Conservation (phyloP, 768 basidiomycete genomes). For the Hydnomerulius pinastri region DNA sequence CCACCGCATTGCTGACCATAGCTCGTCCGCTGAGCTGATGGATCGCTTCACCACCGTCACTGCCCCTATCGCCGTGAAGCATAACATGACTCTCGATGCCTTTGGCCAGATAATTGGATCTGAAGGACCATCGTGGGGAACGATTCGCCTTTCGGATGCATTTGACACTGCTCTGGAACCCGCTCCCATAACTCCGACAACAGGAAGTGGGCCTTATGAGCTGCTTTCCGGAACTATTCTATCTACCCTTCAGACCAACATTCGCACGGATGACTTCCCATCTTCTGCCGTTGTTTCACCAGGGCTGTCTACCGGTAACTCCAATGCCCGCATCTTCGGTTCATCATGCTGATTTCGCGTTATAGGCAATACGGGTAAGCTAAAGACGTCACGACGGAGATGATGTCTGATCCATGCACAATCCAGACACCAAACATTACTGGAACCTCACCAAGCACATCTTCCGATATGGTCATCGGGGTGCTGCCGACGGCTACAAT, state of each 20-base stretch:
- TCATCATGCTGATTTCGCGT: conserved; percentile 4
- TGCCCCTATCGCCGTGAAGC: conserved; percentile 24
- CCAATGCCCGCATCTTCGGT: not conserved
- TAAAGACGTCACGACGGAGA: conserved; percentile 17
- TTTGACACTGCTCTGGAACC: conserved; percentile 38
- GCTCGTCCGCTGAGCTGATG: conserved; percentile 15
- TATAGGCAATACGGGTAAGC: conserved; percentile 26
- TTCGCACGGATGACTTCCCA: conserved; percentile 24
- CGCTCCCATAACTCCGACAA: conserved; percentile 44
- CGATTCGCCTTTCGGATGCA: conserved; percentile 38
- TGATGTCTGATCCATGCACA: conserved; percentile 19
- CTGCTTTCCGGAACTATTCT: conserved; percentile 47
- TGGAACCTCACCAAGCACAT: conserved; percentile 49
- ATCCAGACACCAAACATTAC: conserved; percentile 44
- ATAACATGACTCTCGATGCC: conserved; percentile 43
- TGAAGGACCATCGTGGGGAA: conserved; percentile 33
- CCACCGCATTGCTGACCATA: conserved; percentile 37
- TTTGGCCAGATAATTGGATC: conserved; percentile 37
- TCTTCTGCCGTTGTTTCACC: conserved; percentile 38
- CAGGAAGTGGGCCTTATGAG: conserved; percentile 36
- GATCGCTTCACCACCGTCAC: conserved; percentile 10
- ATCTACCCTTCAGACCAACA: conserved; percentile 36
- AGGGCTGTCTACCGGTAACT: conserved; percentile 25
- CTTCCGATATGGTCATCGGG: conserved; percentile 46
- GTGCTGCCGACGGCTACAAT: conserved; percentile 34